These are phyloP conservation scores for Brasilioporus rufonigricans DNA, from an alignment of 768 basidiomycete species.

Conservation along the genomic window DNA sequence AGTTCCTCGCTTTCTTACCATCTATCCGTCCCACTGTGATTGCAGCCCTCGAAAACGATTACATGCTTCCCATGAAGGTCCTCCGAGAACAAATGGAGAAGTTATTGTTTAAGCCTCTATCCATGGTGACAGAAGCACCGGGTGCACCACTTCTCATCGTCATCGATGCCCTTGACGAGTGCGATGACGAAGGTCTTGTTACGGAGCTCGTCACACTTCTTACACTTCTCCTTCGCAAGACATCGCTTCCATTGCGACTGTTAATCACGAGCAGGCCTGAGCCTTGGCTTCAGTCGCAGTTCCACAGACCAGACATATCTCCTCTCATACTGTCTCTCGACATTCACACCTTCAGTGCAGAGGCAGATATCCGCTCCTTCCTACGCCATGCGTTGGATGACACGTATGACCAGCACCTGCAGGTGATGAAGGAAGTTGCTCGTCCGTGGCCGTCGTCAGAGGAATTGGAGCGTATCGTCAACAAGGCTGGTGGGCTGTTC, in stretches of 20 bases:
- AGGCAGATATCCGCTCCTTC: conserved; percentile 24
- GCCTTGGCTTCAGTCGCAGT: conserved; percentile 20
- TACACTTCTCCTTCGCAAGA: conserved; percentile 10
- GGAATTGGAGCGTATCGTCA: conserved; percentile 19
- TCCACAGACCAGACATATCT: conserved; percentile 14
- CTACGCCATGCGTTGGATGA: conserved; percentile 18
- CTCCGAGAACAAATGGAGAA: conserved; percentile 31
- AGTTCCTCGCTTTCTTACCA: conserved; percentile 25
- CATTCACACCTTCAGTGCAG: conserved; percentile 24
- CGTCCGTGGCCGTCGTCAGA: conserved; percentile 26
- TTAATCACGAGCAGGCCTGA: conserved; percentile 26
- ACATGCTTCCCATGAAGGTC: conserved; percentile 27
- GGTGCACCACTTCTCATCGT: conserved; percentile 18
- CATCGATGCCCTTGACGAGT: conserved; percentile 26
- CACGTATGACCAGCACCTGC: conserved; percentile 17
- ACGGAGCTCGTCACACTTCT: conserved; percentile 26
- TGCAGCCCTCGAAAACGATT: conserved; percentile 23
- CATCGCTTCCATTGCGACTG: conserved; percentile 21
- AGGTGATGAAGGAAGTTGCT: conserved; percentile 17
- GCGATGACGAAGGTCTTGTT: conserved; percentile 25
- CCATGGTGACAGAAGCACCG: conserved; percentile 3
- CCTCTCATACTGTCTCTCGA: conserved; percentile 13
- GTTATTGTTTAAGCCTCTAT: conserved; percentile 22
- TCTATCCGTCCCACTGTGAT: conserved; percentile 21
- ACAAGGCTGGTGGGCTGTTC: conserved; percentile 25